Evolutionary conservation across 176 grass and related monocot genomes (phyloP).

Genomic region (Triticum timopheevii): DNA sequence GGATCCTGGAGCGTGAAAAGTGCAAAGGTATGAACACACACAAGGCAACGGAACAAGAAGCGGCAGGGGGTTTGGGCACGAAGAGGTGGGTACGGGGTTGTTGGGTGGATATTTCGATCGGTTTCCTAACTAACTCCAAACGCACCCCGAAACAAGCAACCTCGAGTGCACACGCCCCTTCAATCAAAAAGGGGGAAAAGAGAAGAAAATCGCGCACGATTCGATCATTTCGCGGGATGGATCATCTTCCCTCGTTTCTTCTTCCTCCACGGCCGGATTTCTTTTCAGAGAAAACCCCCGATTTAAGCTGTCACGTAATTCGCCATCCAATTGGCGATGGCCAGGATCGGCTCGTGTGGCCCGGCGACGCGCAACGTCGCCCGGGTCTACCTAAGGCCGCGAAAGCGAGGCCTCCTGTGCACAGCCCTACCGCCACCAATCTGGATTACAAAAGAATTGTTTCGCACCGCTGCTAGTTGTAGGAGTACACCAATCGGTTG

Average conservation of each 20-base stretch:
- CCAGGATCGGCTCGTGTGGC: constrained; percentile 29
- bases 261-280: not conserved
- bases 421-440: not conserved
- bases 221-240: not conserved
- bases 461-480: too few relatives aligned
- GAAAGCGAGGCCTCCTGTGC: constrained; percentile 33
- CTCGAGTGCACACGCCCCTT: not conserved
- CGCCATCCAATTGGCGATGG: not conserved
- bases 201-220: not conserved
- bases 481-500: not conserved
- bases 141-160: constrained; percentile 35
- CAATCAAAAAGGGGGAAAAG: not conserved
- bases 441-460: too few relatives aligned
- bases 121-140: constrained; percentile 59
- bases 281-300: too few relatives aligned
- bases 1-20: not conserved
- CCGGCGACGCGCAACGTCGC: constrained; percentile 19
- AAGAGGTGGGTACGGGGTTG: constrained; percentile 42
- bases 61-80: not conserved
- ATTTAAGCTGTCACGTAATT: not conserved
- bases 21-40: not conserved
- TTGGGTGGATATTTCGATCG: constrained; percentile 42
- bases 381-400: constrained; percentile 3
- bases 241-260: not conserved
- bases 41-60: not conserved